Evolutionary conservation across 352 stramenopile species (phyloP).

Genomic region (Phytophthora capsici): DNA sequence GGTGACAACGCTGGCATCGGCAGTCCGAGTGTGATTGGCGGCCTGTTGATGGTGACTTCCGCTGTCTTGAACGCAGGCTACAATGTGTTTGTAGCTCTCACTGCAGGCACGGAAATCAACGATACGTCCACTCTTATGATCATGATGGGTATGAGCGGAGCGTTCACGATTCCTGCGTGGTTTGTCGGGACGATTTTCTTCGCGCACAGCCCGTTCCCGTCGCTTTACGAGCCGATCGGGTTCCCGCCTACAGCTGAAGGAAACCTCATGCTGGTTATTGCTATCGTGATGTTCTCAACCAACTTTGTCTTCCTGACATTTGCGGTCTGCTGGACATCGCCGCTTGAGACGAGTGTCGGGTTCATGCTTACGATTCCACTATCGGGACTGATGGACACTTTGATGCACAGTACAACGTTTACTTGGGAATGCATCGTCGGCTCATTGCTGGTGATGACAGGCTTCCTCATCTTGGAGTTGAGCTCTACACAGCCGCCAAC

Average conservation of each 20-base stretch:
- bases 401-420: slow-evolving; percentile 53
- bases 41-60: slow-evolving; percentile 54
- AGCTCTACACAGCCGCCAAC: slow-evolving; percentile 20
- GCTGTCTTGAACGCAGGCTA: slow-evolving; percentile 59
- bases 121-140: slow-evolving; percentile 56
- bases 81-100: slow-evolving; percentile 49
- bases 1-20: slow-evolving; percentile 25
- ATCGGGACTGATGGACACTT: slow-evolving; percentile 50
- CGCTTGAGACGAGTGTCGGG: slow-evolving; percentile 63
- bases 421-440: slow-evolving; percentile 54
- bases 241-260: slow-evolving; percentile 44
- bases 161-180: slow-evolving; percentile 60
- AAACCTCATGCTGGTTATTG: slow-evolving; percentile 43
- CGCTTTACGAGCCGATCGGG: slow-evolving; percentile 56
- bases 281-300: slow-evolving; percentile 38
- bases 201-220: slow-evolving; percentile 40
- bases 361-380: slow-evolving; percentile 69
- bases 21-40: slow-evolving; percentile 41
- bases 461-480: slow-evolving; percentile 26
- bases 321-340: slow-evolving; percentile 61
- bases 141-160: slow-evolving; percentile 40
- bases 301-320: slow-evolving; percentile 53
- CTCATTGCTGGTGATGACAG: slow-evolving; percentile 51
- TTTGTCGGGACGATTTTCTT: slow-evolving; percentile 50
- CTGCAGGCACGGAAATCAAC: slow-evolving; percentile 47